Evolutionary conservation across 169 alveolate genomes (phyloP).

Genomic region (Eimeria mitis): DNA sequence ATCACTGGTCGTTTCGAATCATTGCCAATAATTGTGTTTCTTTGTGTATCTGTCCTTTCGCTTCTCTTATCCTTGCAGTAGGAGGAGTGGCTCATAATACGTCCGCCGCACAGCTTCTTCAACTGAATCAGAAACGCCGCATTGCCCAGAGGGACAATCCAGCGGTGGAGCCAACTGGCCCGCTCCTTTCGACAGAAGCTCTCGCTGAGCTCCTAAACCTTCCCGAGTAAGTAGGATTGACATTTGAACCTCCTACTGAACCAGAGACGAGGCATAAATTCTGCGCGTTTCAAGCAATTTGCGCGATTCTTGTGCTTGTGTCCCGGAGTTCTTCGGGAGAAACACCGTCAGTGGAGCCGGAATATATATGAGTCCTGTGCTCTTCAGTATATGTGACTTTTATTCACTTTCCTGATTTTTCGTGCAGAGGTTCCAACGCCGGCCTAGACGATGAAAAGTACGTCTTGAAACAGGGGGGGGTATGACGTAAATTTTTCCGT

Average conservation of each 20-base stretch:
- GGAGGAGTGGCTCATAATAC: conserved; percentile 22
- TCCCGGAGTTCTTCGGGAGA: background rate
- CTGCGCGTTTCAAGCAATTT: background rate
- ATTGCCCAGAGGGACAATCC: background rate
- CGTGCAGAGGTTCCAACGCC: conserved; percentile 3
- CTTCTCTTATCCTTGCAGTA: conserved; percentile 1
- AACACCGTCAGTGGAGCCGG: background rate
- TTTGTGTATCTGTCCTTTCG: background rate
- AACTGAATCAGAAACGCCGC: conserved; percentile 63
- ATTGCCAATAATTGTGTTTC: too few species aligned
- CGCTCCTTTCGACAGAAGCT: conserved; percentile 38
- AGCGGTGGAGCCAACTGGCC: conserved; percentile 4
- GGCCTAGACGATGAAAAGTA: background rate
- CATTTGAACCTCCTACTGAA: background rate
- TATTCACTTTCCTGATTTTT: background rate
- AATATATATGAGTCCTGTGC: background rate
- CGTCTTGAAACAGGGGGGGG: background rate
- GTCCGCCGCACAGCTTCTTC: conserved; percentile 59
- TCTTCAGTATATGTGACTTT: background rate
- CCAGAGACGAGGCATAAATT: background rate
- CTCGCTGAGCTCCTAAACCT: conserved; percentile 46
- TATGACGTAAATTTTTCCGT: background rate
- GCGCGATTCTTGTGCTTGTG: background rate
- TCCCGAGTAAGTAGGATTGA: background rate
- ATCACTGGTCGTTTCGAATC: background rate